Conservation (phyloP, 202 grass and related monocot species). For the Cymbopogon flexuosus region DNA sequence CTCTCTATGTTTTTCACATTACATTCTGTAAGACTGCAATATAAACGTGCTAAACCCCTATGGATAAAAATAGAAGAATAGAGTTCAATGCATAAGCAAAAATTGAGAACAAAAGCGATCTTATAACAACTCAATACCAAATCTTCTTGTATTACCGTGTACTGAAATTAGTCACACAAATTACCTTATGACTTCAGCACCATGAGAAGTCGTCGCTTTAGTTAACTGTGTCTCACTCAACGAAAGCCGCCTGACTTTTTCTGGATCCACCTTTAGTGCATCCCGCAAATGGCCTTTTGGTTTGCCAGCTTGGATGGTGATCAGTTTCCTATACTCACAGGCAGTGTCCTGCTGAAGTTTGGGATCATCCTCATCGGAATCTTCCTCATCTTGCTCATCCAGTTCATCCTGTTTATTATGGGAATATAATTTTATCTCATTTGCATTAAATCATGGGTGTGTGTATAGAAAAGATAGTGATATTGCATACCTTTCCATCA, state of each 20-base stretch:
- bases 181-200: conserved; percentile 73
- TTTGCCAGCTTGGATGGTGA: conserved; percentile 79
- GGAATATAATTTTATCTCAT: conserved; percentile 6
- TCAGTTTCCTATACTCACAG: conserved; percentile 58
- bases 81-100: not conserved
- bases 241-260: conserved; percentile 58
- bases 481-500: conserved; percentile 53
- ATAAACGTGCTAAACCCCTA: not conserved
- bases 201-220: conserved; percentile 58
- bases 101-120: not conserved
- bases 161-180: not conserved
- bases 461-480: not conserved
- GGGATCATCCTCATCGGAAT: conserved; percentile 50
- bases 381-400: conserved; percentile 52
- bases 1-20: not conserved
- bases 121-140: not conserved
- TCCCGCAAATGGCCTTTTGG: conserved; percentile 65
- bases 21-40: not conserved
- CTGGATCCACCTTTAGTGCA: conserved; percentile 48
- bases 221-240: conserved; percentile 66
- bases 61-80: not conserved
- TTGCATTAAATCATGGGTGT: not conserved
- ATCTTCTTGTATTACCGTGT: not conserved
- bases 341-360: conserved; percentile 52
- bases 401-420: conserved; percentile 48